These are phyloP conservation scores for Umbelopsis ramanniana DNA, from an alignment of 192 early-diverging fungal genomes.

Conservation along the genomic window DNA sequence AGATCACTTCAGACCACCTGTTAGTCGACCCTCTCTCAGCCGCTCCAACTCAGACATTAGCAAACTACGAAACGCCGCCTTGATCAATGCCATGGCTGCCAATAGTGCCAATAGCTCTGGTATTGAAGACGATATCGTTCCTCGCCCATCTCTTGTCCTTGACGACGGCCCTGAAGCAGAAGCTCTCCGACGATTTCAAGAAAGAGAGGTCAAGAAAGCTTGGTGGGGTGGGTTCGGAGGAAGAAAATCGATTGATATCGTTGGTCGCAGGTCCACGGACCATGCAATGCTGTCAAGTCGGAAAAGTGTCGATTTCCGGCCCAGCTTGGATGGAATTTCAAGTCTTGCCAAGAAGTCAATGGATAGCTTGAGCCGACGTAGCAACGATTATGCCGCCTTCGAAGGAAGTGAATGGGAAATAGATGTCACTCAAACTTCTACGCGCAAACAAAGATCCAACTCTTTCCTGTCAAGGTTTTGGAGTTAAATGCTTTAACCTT, in stretches of 20 bases:
- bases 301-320: constrained; percentile 38
- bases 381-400: constrained; percentile 23
- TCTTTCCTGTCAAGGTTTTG: constrained; percentile 11
- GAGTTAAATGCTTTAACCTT: neutral
- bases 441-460: constrained; percentile 15
- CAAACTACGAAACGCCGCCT: constrained; percentile 30
- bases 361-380: constrained; percentile 31
- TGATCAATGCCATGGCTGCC: constrained; percentile 34
- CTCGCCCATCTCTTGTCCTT: constrained; percentile 27
- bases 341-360: constrained; percentile 38
- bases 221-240: constrained; percentile 40
- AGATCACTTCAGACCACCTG: constrained; percentile 25
- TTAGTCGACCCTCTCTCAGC: constrained; percentile 22
- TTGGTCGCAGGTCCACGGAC: constrained; percentile 27
- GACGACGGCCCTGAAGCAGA: constrained; percentile 36
- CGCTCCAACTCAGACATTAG: constrained; percentile 40
- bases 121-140: constrained; percentile 19
- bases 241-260: constrained; percentile 32
- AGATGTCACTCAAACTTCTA: neutral
- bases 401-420: constrained; percentile 27
- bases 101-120: constrained; percentile 24
- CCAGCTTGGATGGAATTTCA: constrained; percentile 37
- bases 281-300: neutral
- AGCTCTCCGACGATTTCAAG: constrained; percentile 29
- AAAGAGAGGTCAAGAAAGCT: constrained; percentile 42